These are phyloP conservation scores for Aspergillus leporis DNA, from an alignment of 495 filamentous ascomycete genomes.

Conservation along the genomic window DNA sequence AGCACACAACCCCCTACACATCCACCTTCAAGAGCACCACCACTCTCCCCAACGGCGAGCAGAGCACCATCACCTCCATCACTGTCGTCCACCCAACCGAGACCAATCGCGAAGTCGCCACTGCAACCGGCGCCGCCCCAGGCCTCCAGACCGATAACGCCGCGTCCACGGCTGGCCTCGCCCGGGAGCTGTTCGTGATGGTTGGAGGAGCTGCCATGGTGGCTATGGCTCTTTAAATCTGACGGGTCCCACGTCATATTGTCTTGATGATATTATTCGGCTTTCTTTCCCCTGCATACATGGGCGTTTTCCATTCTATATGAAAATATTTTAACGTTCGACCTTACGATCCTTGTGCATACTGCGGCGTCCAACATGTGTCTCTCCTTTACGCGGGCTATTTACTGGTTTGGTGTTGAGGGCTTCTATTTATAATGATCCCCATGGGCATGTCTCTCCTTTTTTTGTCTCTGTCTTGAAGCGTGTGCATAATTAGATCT, in stretches of 20 bases:
- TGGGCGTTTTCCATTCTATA: background rate
- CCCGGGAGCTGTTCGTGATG: constrained; percentile 45
- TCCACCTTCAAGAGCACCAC: constrained; percentile 45
- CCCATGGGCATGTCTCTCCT: constrained; percentile 10
- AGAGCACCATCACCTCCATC: constrained; percentile 49
- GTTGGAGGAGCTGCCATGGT: constrained; percentile 44
- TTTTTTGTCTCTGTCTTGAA: constrained; percentile 2
- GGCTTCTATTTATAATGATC: constrained; percentile 2
- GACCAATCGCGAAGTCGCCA: constrained; percentile 26
- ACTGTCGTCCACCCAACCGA: constrained; percentile 42
- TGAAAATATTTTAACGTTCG: constrained; percentile 26
- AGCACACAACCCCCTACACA: constrained; percentile 28
- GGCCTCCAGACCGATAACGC: constrained; percentile 47
- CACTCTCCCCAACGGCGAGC: constrained; percentile 72
- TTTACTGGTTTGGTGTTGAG: background rate
- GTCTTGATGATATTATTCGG: background rate
- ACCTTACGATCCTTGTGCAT: constrained; percentile 17
- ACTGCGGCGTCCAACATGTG: constrained; percentile 8
- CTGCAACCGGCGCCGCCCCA: constrained; percentile 29
- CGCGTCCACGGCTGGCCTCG: constrained; percentile 29
- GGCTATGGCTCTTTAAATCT: constrained; percentile 38
- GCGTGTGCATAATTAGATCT: constrained; percentile 17
- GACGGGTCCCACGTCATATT: background rate
- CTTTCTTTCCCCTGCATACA: background rate
- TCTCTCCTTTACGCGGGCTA: constrained; percentile 10